These are phyloP conservation scores for Coemansia sp. DNA, from an alignment of 192 early-diverging fungal species.

Conservation along the genomic window DNA sequence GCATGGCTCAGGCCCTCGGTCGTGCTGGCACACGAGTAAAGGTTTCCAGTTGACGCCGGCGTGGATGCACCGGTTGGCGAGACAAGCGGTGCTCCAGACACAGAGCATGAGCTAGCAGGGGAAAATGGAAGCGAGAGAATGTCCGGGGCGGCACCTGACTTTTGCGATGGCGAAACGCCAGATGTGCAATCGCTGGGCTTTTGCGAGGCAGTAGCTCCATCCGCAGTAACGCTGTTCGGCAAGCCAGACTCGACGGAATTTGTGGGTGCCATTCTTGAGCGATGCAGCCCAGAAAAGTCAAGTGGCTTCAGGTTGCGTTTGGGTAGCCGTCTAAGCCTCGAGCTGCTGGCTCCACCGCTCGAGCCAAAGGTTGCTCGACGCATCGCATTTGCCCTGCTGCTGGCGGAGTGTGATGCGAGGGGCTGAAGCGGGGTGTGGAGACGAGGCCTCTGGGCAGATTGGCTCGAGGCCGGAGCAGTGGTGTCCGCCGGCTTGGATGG, in stretches of 20 bases:
- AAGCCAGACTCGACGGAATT: constrained; percentile 14
- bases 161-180: constrained; percentile 10
- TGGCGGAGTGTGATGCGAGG: constrained; percentile 4
- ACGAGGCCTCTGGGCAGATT: constrained; percentile 11
- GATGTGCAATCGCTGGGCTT: constrained; percentile 32
- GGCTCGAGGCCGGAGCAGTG: constrained; percentile 4
- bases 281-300: constrained; percentile 47
- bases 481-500: constrained; percentile 12
- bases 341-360: constrained; percentile 7
- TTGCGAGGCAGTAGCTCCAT: constrained; percentile 25
- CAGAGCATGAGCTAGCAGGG: constrained; percentile 25
- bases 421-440: constrained; percentile 6
- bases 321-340: constrained; percentile 49
- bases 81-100: constrained; percentile 9
- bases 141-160: not conserved
- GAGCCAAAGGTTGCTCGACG: not conserved
- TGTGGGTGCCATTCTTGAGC: constrained; percentile 12
- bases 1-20: not conserved
- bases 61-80: not conserved
- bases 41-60: not conserved
- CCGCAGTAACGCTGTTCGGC: constrained; percentile 31
- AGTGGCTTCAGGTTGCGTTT: constrained; percentile 56
- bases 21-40: constrained; percentile 12
- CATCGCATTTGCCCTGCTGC: not conserved
- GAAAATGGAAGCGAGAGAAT: constrained; percentile 46